phyloP scores from a whole-genome alignment of 495 filamentous ascomycete species.

The Talaromyces liani region DNA sequence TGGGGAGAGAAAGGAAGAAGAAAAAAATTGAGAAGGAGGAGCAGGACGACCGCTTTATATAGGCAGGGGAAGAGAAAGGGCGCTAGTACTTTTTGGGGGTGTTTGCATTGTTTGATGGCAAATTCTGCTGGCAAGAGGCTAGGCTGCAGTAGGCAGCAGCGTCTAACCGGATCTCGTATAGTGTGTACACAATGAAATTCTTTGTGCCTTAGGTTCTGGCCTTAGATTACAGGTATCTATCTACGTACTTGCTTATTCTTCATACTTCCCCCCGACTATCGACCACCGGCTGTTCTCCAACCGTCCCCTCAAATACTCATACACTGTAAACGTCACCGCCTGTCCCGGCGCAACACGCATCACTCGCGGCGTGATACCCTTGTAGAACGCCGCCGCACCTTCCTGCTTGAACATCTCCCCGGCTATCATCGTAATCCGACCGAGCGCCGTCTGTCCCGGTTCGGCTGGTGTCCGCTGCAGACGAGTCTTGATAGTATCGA shows the following conservation, averaged over 20 bases:
- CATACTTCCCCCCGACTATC: constrained; percentile 58
- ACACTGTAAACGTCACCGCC: constrained; percentile 97
- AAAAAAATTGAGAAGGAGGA: constrained; percentile 16
- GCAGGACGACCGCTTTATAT: constrained; percentile 16
- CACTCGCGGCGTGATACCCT: constrained; percentile 94
- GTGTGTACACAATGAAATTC: background rate
- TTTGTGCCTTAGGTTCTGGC: constrained; percentile 3
- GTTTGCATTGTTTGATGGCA: constrained; percentile 2
- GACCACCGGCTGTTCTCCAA: constrained; percentile 66
- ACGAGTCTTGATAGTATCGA: constrained; percentile 98
- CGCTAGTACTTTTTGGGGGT: constrained; percentile 18
- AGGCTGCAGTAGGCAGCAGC: constrained; percentile 2
- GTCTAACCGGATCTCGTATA: background rate
- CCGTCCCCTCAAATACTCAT: constrained; percentile 82
- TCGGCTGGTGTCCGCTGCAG: constrained; percentile 84
- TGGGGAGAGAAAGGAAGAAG: constrained; percentile 38
- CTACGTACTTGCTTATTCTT: constrained; percentile 46
- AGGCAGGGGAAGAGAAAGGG: constrained; percentile 6
- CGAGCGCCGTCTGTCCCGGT: constrained; percentile 69
- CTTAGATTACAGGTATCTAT: background rate
- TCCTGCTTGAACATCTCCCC: constrained; percentile 97
- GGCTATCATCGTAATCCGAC: constrained; percentile 69
- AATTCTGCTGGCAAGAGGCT: background rate
- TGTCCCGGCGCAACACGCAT: constrained; percentile 98
- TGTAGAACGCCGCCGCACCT: constrained; percentile 91